Conservation (phyloP, 2,329 filamentous ascomycete species). For the Metarhizium brunneum region DNA sequence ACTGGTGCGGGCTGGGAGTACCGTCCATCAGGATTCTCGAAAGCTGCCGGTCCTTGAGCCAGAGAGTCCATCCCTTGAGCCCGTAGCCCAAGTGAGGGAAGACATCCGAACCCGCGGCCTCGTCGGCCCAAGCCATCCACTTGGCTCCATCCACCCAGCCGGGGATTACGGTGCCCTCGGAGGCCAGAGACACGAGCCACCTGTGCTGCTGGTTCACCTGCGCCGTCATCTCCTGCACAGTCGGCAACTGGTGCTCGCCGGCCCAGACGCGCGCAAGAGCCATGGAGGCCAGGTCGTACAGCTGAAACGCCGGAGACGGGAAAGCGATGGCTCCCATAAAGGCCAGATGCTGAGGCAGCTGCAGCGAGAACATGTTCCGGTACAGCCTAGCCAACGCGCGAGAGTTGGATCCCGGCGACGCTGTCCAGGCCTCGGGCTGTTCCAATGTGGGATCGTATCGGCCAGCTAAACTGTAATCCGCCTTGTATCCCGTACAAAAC, state of each 20-base stretch:
- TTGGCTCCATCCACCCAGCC: slow-evolving; percentile 21
- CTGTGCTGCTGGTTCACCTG: slow-evolving; percentile 23
- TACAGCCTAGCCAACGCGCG: slow-evolving; percentile 27
- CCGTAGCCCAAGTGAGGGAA: slow-evolving; percentile 31
- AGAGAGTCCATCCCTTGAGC: slow-evolving; percentile 29
- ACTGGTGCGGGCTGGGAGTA: slow-evolving; percentile 30
- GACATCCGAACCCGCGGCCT: slow-evolving; percentile 31
- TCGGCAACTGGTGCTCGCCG: slow-evolving; percentile 26
- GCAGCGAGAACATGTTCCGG: slow-evolving; percentile 34
- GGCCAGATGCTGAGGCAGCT: slow-evolving; percentile 32
- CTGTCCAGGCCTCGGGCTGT: slow-evolving; percentile 13
- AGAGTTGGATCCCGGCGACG: slow-evolving; percentile 16
- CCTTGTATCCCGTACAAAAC: slow-evolving; percentile 25
- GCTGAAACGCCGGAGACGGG: slow-evolving; percentile 22
- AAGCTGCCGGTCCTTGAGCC: slow-evolving; percentile 27
- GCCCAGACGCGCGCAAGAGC: slow-evolving; percentile 33
- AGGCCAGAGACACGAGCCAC: slow-evolving; percentile 20
- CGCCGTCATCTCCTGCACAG: slow-evolving; percentile 24
- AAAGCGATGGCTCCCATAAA: slow-evolving; percentile 29
- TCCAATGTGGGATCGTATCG: slow-evolving; percentile 17
- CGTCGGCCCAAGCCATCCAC: slow-evolving; percentile 31
- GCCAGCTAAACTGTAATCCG: slow-evolving; percentile 20
- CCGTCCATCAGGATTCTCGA: slow-evolving; percentile 29
- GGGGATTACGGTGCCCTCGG: slow-evolving; percentile 15
- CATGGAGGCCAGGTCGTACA: slow-evolving; percentile 35